Percentiles rank a stretch among this genome's conserved stretches.
Evolutionary conservation across 2,329 filamentous ascomycete genomes (phyloP).

Genomic region (Phaeophleospora eucalypticola): DNA sequence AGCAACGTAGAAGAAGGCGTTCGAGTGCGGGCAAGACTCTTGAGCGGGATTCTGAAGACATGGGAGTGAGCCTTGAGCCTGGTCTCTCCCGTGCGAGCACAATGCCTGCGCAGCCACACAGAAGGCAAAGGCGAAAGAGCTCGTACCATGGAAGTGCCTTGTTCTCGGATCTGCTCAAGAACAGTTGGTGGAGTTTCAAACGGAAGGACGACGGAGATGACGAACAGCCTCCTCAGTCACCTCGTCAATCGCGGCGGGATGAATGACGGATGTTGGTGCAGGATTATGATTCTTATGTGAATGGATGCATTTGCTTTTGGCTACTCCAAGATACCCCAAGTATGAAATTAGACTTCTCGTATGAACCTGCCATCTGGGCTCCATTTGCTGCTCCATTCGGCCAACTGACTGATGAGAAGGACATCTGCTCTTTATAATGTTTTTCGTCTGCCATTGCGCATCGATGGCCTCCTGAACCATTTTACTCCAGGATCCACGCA

Average conservation of each 20-base stretch:
- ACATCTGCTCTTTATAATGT: no score
- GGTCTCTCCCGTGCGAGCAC: slow-evolving; percentile 17
- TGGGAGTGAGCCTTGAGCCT: slow-evolving; percentile 3
- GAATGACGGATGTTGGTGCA: background rate
- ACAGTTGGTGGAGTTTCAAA: slow-evolving; percentile 28
- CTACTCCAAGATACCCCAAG: background rate
- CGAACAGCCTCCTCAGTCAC: slow-evolving; percentile 2
- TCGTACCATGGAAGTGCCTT: slow-evolving; percentile 26
- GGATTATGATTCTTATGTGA: background rate
- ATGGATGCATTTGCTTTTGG: background rate
- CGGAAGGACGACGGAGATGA: slow-evolving; percentile 19
- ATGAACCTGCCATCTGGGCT: no score
- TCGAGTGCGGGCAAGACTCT: slow-evolving; percentile 19
- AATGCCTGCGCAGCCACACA: slow-evolving; percentile 13
- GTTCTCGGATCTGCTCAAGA: slow-evolving; percentile 30
- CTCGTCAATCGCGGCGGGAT: background rate
- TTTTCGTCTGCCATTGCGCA: no score
- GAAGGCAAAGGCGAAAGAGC: slow-evolving; percentile 18
- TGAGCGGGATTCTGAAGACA: slow-evolving; percentile 9
- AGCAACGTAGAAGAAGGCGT: slow-evolving; percentile 16
- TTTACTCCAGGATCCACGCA: no score
- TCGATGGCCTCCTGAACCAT: no score
- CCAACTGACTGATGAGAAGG: no score
- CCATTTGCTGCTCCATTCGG: no score
- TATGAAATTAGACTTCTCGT: background rate